Base-by-base conservation (phyloP, 1,284 basidiomycete species). In the Rhodotorula mucilaginosa region DNA sequence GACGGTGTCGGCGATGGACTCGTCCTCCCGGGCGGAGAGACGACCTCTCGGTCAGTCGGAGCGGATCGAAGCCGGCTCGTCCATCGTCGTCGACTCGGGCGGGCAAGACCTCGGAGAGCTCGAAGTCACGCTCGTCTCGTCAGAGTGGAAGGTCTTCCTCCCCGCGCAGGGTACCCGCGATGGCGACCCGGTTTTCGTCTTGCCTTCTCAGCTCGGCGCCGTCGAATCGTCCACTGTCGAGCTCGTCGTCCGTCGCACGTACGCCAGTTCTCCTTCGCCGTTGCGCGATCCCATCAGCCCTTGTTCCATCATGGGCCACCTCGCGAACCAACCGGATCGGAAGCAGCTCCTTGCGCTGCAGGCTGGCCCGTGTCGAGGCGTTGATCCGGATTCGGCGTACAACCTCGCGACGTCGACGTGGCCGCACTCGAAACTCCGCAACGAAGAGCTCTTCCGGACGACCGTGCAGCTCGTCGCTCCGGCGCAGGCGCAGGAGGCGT, bases 261-360 rank as follows among this genome's bases (percentile, higher is more conserved):
- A 68, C 60, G n/a, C 61, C 18, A 5, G 34, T 1, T 15, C n/a
- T 3, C 61, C 54, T 5, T 13, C 48, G 16, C 47, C 61, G 3
- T n/a, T 39, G 16, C 46, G 19, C 4, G 66, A 68, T 34, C 61
- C 66, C 16, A 19, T 47, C 47, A 62, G 29, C 21, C 61, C 60
- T 8, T 68, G 66, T 34, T 60, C 66, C 2, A 52, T 68, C 46
- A 58, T 63, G 46, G 66, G 66, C 6, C 66, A 68, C 56, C 2
- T 62, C 46, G 19, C 23, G 19, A 68, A 68, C 47, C 66, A 58
- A 16, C 66, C 66, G 16, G 48, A 58, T 19, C 54, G 47, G 16
- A 10, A 26, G 21, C 66, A 68, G 56, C 61, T 63, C 4, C 47
- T 63, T 8, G 19, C 18, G 26, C 56, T 68, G 46, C 44, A 19